Evolutionary conservation across 176 grass and related monocot species (phyloP), one percentile per base, ranked within the genome.

Genomic region (Bonia amplexicaulis): DNA sequence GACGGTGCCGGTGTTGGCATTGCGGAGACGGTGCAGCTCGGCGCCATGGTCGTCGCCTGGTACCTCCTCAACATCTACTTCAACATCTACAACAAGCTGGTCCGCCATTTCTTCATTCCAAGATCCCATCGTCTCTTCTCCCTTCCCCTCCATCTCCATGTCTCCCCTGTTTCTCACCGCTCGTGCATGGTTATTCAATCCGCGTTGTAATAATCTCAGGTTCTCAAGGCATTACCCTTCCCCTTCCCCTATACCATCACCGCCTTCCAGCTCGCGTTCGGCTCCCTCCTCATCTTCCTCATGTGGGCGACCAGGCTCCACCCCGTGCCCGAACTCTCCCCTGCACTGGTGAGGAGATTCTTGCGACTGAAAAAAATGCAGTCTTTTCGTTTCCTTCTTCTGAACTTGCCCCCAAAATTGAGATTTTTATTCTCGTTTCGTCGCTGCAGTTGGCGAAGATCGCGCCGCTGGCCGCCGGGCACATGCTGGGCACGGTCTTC

Each of bases 401-500:
- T 27, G 60, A 73, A 65, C 9, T 33, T 19, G 16, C n/a, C 1
- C 9, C 6, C 0, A 11, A 6, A 31, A 29, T 23, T 46, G 46
- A 13, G 67, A 44, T 35, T 66, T 78, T 17, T 20, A 13, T 8
- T 20, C 20, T 12, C 19, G 20, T 79, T 64, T 74, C 48, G 19
- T 58, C 52, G n/a, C 64, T 60, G 55, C 90, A 98, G 96, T 53
- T 98, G 67, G 78, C 73, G 15, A 92, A 81, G 81, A 96, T 98
- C 40, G 73, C 85, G 35, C 89, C 93, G 22, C 77, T 98, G 80
- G 96, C 91, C 63, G 51, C 91, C 27, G 85, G 91, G 0, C 96
- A 98, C 90, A 90, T 94, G 49, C 75, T 95, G 86, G 96, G 93
- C 69, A 98, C 89, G 12, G 82, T 91, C 66, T 98, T 98, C 91